Conservation (phyloP, 257 asterid species). For the Ajuga chamaepitys region DNA sequence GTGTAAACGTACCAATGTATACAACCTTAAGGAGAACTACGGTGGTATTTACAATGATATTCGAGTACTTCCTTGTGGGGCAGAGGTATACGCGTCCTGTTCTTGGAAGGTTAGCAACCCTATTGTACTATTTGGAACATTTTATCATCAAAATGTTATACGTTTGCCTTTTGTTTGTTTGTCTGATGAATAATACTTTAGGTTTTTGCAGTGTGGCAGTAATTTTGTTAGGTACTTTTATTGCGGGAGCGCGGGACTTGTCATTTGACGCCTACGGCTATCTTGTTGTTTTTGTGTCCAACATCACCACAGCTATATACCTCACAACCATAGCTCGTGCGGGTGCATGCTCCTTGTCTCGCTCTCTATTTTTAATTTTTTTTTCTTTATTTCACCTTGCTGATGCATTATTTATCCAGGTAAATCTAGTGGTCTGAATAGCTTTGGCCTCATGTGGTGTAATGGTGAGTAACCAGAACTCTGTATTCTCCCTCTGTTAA, state of each 20-base stretch:
- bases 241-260: constrained; percentile 87
- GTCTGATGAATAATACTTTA: constrained; percentile 26
- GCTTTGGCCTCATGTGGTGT: constrained; percentile 99
- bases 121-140: not conserved
- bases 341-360: constrained; percentile 39
- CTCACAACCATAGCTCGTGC: constrained; percentile 85
- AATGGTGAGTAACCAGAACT: constrained; percentile 38
- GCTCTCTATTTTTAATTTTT: not conserved
- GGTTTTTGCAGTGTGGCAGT: constrained; percentile 64
- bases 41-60: constrained; percentile 76
- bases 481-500: not conserved
- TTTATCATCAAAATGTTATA: not conserved
- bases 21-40: constrained; percentile 94
- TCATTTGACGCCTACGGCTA: constrained; percentile 77
- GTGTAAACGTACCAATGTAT: constrained; percentile 94
- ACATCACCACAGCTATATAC: constrained; percentile 79
- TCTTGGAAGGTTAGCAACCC: constrained; percentile 59
- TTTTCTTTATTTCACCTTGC: constrained; percentile 16
- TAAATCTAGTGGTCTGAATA: constrained; percentile 82
- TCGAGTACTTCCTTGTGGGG: constrained; percentile 59
- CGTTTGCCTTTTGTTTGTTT: constrained; percentile 1
- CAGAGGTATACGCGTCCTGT: constrained; percentile 57
- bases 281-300: constrained; percentile 63
- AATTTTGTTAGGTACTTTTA: constrained; percentile 77
- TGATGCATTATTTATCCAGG: constrained; percentile 44